Base-by-base conservation (phyloP, 2,329 filamentous ascomycete genomes). In the Aspergillus hiratsukae region DNA sequence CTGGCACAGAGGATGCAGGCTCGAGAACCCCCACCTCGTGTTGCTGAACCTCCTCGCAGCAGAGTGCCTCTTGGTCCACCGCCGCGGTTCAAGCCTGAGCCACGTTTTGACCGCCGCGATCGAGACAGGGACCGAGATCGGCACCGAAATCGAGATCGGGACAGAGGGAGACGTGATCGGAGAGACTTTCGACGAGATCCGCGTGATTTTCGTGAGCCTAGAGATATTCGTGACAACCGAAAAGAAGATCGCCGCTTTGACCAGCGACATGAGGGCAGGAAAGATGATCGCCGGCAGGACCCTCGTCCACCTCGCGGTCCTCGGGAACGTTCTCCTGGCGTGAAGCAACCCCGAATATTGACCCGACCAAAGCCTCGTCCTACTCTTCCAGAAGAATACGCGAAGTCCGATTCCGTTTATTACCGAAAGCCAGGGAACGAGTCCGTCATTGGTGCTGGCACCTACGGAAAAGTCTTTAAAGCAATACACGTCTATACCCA, bases 351-450 rank as follows among this genome's bases (percentile, higher is more conserved):
- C 69, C 87, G 83, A 73, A 85, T 85, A 3, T 81, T 89, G 72
- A 89, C 82, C 69, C 84, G 88, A 29, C 76, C 85, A 11, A 94
- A 91, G 68, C 80, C 85, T 49, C 85, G 87, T 52, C 91, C 90
- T 2, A 83, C 80, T 4, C 76, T 97, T 1, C 77, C 87, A 0
- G 77, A 85, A 25, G 90, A 96, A 31, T 84, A 93, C 65, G 84
- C 86, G 10, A 78, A 81, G 5, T 96, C 92, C 0, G 88, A 93
- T 48, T 97, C 92, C 0, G 91, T 97, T 3, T 97, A 95, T 74
- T 96, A 88, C 76, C 83, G 93, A 61, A 97, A 97, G 70, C 92
- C 92, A 1, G 93, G 93, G n/a, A 96, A 97, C 65, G 93, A 96
- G 71, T 97, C 93, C 0, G 93, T 97, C 0, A 88, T 97, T 21